Conservation (phyloP, 2,329 filamentous ascomycete genomes). For the Fusarium sp. region DNA sequence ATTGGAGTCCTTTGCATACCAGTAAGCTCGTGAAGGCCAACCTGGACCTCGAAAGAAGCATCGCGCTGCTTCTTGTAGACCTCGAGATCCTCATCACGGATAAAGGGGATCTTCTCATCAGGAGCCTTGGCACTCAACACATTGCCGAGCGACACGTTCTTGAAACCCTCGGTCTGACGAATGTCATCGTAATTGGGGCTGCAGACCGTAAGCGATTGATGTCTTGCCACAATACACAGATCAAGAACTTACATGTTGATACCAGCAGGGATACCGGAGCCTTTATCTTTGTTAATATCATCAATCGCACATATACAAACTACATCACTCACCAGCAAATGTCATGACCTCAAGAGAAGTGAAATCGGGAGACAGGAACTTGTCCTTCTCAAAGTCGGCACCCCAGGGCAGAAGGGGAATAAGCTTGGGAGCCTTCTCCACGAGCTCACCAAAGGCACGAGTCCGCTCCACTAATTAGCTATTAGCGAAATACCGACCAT, state of each 20-base stretch:
- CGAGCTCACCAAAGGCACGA: slow-evolving; percentile 85
- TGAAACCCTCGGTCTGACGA: slow-evolving; percentile 86
- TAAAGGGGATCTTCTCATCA: slow-evolving; percentile 92
- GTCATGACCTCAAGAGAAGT: slow-evolving; percentile 92
- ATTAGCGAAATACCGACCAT: neutral
- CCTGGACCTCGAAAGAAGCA: slow-evolving; percentile 91
- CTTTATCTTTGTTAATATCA: slow-evolving; percentile 52
- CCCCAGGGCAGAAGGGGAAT: slow-evolving; percentile 93
- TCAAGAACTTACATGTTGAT: slow-evolving; percentile 66
- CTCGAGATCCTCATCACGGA: slow-evolving; percentile 79
- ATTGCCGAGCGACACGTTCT: slow-evolving; percentile 94
- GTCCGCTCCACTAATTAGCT: slow-evolving; percentile 77
- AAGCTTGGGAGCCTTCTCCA: slow-evolving; percentile 80
- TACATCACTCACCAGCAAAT: slow-evolving; percentile 61
- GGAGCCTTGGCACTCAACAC: slow-evolving; percentile 91
- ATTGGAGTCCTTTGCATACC: slow-evolving; percentile 47
- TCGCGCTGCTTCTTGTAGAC: slow-evolving; percentile 87
- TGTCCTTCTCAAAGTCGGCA: slow-evolving; percentile 93
- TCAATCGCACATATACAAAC: neutral
- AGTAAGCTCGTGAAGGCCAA: slow-evolving; percentile 89
- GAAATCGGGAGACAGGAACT: slow-evolving; percentile 94
- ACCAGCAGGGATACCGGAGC: slow-evolving; percentile 73
- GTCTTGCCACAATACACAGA: neutral
- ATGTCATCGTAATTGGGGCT: slow-evolving; percentile 79
- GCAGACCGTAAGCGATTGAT: slow-evolving; percentile 20